Base-by-base conservation (phyloP, 768 basidiomycete genomes). In the Suillus fuscotomentosus region DNA sequence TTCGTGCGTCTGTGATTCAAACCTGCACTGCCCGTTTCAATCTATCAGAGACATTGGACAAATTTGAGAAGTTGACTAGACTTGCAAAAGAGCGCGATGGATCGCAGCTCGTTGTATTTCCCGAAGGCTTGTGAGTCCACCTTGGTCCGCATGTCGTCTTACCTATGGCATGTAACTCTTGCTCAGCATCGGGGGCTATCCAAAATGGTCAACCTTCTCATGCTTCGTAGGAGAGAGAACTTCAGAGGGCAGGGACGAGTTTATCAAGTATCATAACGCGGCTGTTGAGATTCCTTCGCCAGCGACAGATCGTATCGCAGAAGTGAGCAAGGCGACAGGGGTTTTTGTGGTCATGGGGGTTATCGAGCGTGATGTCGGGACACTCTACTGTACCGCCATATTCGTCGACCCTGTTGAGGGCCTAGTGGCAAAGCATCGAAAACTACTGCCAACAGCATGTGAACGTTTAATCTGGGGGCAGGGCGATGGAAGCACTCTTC, bases 381-480 rank as follows among this genome's bases (percentile, higher is more conserved):
- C 87, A 1, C 74, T 89, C 20, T 89, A 87, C 66, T 89, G 88
- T 72, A 84, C 86, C 0, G 83, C 73, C 10, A 76, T 87, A 22
- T 88, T 87, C 71, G 79, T 88, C 27, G 81, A 84, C 67, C 85
- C 87, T 0, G 65, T 67, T 20, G 67, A 79, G 50, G 87, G 87
- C 2, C 78, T 81, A 34, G 70, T 88, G n/a, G 86, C 79, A 43
- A 88, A 88, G 70, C 86, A 88, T 70, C 80, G 88, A 17, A 89
- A 89, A 75, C 69, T 89, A 27, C 76, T 86, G 68, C 88, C 88
- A 3, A 90, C 89, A 9, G 88, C 78, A 0, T 66, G 77, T 60
- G 89, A 90, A 69, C 77, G 87, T 31, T 70, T 86, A 15, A 80
- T 89, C 41, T 90, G 88, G 88, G 86, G 86, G 4, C 80, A 80